Base-by-base conservation (phyloP, 768 basidiomycete species). In the Boletus sp. region DNA sequence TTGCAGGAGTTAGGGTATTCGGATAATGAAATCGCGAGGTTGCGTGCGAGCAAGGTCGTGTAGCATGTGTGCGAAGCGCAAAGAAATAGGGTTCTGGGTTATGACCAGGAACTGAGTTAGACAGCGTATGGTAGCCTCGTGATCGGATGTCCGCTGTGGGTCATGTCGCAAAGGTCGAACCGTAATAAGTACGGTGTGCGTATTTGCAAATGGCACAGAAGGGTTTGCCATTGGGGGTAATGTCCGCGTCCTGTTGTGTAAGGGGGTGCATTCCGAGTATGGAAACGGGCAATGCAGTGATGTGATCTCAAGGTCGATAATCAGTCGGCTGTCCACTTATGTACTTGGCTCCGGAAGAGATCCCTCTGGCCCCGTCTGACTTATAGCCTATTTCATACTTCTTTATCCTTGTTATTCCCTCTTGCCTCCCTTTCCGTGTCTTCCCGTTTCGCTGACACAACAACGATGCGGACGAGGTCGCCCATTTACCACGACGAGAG, bases 11-110 rank as follows among this genome's bases (percentile, higher is more conserved):
- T 81, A 50, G 80, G 79, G 60, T 81, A 80, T 56, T 63, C 62
- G 49, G 51, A 30, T 44, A 56, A 69, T 46, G 75, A 76, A 52
- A 80, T 86, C 58, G 59, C 66, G 50, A 71, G 71, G 52, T 64
- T 87, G 64, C 75, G 78, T 60, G 65, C 66, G 65, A 68, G 73
- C 62, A 73, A 73, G 64, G 72, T 77, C 33, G 75, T 83, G 56
- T 76, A 75, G 62, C 33, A 30, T 48, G 59, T 59, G 58, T 67
- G 59, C 48, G 45, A 54, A 59, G 48, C 33, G 58, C 50, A 48
- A 32, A 59, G 52, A 57, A 67, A 56, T 37, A 63, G 65, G 67
- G 67, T 50, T 35, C 17, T 53, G 55, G 61, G 62, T n/a, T 47
- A 41, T 44, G 52, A 47, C 7, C 42, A 20, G 56, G 15, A 7